phyloP scores from a whole-genome alignment of 371 early-diverging fungal species.

The Syncephalastrum contaminatum region DNA sequence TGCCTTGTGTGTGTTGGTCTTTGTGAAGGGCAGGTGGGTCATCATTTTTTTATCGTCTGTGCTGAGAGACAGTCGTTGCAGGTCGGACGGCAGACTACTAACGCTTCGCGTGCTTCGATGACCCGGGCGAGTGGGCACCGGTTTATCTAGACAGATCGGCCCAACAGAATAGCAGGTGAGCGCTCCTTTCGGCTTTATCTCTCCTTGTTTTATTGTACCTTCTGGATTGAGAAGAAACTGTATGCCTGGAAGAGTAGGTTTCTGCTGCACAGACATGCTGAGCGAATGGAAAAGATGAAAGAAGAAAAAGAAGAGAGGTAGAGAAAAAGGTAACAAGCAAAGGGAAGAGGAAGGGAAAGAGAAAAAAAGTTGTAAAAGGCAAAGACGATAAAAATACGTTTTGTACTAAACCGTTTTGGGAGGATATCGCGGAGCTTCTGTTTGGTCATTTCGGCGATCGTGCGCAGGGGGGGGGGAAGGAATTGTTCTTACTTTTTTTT shows the following conservation, averaged over 20 bases:
- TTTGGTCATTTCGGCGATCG: no score
- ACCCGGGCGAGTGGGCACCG: slow-evolving; percentile 11
- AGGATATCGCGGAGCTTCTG: no score
- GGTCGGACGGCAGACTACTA: slow-evolving; percentile 20
- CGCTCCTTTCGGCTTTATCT: not conserved
- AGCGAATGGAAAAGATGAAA: slow-evolving; percentile 2
- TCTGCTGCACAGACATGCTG: slow-evolving; percentile 13
- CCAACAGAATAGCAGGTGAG: not conserved
- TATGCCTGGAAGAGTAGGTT: slow-evolving; percentile 18
- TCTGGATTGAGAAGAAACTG: slow-evolving; percentile 15
- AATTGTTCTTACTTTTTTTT: no score
- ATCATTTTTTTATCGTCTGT: slow-evolving; percentile 4
- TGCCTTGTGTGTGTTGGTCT: slow-evolving; percentile 1
- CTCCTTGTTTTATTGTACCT: slow-evolving; percentile 1
- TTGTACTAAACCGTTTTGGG: no score
- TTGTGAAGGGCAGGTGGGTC: slow-evolving; percentile 2
- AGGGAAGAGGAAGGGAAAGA: slow-evolving; percentile 6
- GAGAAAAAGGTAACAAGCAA: slow-evolving; percentile 4
- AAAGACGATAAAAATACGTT: no score
- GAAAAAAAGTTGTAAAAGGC: not conserved
- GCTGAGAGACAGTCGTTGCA: slow-evolving; percentile 18
- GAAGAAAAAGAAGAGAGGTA: slow-evolving; percentile 2
- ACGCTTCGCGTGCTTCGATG: slow-evolving; percentile 21
- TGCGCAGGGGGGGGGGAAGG: no score
- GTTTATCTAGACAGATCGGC: not conserved